These are phyloP conservation scores for Penicillium janthinellum DNA, from an alignment of 2,329 filamentous ascomycete genomes.

Conservation along the genomic window DNA sequence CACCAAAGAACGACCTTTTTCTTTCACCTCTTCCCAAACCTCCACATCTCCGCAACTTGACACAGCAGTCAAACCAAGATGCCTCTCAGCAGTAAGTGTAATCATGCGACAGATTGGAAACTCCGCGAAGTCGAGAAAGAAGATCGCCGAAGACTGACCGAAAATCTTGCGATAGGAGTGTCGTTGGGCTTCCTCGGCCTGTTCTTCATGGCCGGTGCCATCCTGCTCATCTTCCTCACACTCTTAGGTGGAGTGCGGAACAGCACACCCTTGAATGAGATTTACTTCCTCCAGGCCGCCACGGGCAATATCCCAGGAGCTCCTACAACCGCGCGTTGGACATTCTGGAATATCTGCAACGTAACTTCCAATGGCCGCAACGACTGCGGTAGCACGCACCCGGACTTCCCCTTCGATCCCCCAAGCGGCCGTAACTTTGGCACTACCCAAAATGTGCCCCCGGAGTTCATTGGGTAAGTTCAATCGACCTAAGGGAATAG, in stretches of 20 bases:
- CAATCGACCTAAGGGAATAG: constrained; percentile 3
- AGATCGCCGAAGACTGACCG: constrained; percentile 12
- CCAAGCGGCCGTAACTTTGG: constrained; percentile 59
- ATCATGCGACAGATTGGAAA: neutral
- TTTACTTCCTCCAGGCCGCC: constrained; percentile 83
- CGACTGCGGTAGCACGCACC: constrained; percentile 66
- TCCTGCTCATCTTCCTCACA: constrained; percentile 67
- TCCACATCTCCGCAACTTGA: neutral
- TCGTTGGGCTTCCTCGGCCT: constrained; percentile 60
- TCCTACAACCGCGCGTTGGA: constrained; percentile 75
- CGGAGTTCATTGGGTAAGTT: constrained; percentile 56
- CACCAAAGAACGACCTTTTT: neutral
- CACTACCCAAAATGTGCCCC: constrained; percentile 56
- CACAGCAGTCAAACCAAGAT: constrained; percentile 20
- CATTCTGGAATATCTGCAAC: constrained; percentile 83
- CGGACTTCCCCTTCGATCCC: constrained; percentile 67
- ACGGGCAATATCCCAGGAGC: constrained; percentile 73
- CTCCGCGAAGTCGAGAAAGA: neutral
- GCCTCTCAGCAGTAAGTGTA: constrained; percentile 37
- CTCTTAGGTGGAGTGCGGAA: constrained; percentile 63
- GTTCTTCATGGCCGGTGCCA: constrained; percentile 62
- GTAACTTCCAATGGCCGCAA: constrained; percentile 55
- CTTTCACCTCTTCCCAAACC: neutral
- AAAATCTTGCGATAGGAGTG: constrained; percentile 48
- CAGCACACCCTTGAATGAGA: constrained; percentile 64